These are phyloP conservation scores for Zostera marina DNA, from an alignment of 116 monocot species.

Conservation along the genomic window DNA sequence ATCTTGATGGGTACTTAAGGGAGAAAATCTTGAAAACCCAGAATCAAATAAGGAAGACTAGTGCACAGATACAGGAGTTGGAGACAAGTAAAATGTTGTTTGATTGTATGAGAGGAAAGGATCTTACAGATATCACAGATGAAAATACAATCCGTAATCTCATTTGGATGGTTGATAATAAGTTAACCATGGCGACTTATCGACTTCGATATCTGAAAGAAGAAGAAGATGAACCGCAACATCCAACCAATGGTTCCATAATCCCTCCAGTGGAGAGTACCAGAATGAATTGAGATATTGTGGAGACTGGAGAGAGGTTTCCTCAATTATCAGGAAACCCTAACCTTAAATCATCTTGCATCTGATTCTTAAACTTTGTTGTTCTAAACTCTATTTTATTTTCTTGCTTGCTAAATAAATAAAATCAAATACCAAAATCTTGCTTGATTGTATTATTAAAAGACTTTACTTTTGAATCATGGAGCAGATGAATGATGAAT, in stretches of 20 bases:
- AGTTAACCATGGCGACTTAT: not conserved
- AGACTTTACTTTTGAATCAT: too few relatives aligned
- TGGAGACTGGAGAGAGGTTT: too few relatives aligned
- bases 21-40: slow-evolving; percentile 3
- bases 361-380: too few relatives aligned
- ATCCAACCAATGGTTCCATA: not conserved
- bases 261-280: slow-evolving; percentile 1
- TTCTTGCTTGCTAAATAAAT: too few relatives aligned
- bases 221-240: not conserved
- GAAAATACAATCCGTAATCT: not conserved
- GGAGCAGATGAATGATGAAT: too few relatives aligned
- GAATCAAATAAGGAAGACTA: slow-evolving; percentile 6
- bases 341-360: too few relatives aligned
- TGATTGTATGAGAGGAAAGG: slow-evolving; percentile 6
- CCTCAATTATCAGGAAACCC: too few relatives aligned
- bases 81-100: not conserved
- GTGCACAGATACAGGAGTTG: not conserved
- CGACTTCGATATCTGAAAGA: not conserved
- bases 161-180: not conserved
- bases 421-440: too few relatives aligned
- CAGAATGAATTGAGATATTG: too few relatives aligned
- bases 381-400: too few relatives aligned
- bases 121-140: not conserved
- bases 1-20: slow-evolving; percentile 16
- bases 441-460: too few relatives aligned